Evolutionary conservation across 2,329 filamentous ascomycete species (phyloP), one percentile per base, ranked within the genome.

Genomic region (Allantophomopsis lycopodina): DNA sequence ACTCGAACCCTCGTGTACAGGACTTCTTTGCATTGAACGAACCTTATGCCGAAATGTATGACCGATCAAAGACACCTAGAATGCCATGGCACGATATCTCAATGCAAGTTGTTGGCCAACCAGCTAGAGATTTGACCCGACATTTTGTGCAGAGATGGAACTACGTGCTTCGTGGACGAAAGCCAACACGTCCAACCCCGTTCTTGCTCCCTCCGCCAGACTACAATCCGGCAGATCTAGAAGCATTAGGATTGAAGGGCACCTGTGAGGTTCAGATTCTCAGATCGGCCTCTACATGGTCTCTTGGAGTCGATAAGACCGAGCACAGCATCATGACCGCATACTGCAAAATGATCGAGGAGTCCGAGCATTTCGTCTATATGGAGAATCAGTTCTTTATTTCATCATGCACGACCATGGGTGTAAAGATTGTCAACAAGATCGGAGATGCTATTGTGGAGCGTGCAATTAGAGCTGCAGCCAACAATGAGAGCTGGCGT

Each of bases 331-430:
- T 98, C 55, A 88, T 94, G 70, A 91, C 82, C 46, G 89, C 91
- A 3, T 96, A 96, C 54, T 73, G 93, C 49, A 91, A 93, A 57
- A 77, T 94, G 66, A 98, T 98, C 49, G 81, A 91, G 48, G 82
- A 89, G 47, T 95, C 87, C 2, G 86, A 98, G 36, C 91, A 96
- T 58, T 94, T 95, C 53, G 85, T 96, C 38, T 96, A 98, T 60
- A 94, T 96, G 48, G 91, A 98, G 58, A 98, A 98, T 55, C 91
- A 98, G 55, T 98, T 96, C 62, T 98, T 94, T 64, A 83, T 98
- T 58, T 93, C 85, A 30, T 94, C 85, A 48, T 91, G 84, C 38
- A 83, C 91, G 53, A 87, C 88, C 5, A 78, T 94, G 50, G 83
- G 83, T 39, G 84, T 82, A 11, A 85, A 79, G 55, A 91, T 98